Conservation (phyloP, 257 asterid species). For the Penstemon davidsonii region DNA sequence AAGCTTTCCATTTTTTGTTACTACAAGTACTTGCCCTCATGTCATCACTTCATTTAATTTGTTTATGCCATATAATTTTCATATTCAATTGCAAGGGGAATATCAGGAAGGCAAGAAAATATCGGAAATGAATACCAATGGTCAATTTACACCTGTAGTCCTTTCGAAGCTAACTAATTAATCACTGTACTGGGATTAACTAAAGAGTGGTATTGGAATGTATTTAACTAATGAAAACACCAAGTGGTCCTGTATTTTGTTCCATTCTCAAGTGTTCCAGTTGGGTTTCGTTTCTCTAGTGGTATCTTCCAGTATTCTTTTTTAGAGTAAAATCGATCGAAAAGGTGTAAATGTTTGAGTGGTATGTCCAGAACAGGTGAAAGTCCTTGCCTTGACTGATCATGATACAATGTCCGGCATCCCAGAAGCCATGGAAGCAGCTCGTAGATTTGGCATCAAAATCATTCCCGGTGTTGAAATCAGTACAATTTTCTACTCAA, state of each 20-base stretch:
- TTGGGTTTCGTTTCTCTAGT: neutral
- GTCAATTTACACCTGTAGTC: neutral
- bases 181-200: too few species aligned
- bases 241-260: neutral
- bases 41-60: neutral
- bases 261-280: neutral
- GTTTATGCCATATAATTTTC: neutral
- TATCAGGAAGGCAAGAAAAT: neutral
- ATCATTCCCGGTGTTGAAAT: slow-evolving; percentile 95
- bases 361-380: slow-evolving; percentile 71
- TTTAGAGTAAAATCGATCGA: neutral
- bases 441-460: slow-evolving; percentile 85
- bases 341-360: slow-evolving; percentile 29
- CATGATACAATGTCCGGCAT: slow-evolving; percentile 94
- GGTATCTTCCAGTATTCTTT: neutral
- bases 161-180: too few species aligned
- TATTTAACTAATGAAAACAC: too few species aligned
- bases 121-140: neutral
- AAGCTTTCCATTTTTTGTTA: too few species aligned
- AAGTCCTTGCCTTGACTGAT: slow-evolving; percentile 92
- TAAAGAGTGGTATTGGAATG: too few species aligned
- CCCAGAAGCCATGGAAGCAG: slow-evolving; percentile 93
- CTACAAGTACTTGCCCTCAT: neutral
- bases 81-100: neutral
- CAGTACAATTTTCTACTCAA: slow-evolving; percentile 80